Conservation (phyloP, 2,329 filamentous ascomycete genomes). For the Zymoseptoria brevis region DNA sequence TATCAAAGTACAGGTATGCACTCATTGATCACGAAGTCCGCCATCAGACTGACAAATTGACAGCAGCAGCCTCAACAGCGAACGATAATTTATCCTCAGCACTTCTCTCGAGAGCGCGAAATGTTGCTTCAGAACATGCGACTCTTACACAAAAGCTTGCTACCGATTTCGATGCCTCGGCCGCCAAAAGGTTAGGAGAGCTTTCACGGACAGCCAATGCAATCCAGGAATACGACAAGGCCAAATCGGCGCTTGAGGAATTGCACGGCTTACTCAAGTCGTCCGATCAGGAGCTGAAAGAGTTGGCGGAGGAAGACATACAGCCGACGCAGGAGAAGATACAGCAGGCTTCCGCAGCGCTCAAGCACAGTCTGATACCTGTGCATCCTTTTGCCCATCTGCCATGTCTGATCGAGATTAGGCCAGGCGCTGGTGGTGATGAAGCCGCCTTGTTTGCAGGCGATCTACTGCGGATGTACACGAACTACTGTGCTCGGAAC, state of each 20-base stretch:
- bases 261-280: constrained; percentile 63
- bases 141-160: constrained; percentile 45
- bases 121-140: constrained; percentile 48
- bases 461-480: constrained; percentile 85
- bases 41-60: neutral
- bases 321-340: constrained; percentile 56
- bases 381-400: constrained; percentile 83
- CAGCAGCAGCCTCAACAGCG: constrained; percentile 3
- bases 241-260: constrained; percentile 55
- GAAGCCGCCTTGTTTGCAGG: constrained; percentile 88
- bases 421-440: constrained; percentile 82
- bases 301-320: constrained; percentile 61
- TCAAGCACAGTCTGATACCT: constrained; percentile 74
- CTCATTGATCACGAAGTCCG: neutral
- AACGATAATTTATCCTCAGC: constrained; percentile 42
- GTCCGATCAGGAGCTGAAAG: constrained; percentile 49
- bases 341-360: constrained; percentile 52
- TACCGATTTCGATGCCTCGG: constrained; percentile 47
- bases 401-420: constrained; percentile 84
- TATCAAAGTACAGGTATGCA: constrained; percentile 14
- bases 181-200: constrained; percentile 52
- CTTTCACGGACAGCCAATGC: constrained; percentile 45
- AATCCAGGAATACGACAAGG: constrained; percentile 50
- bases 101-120: constrained; percentile 48
- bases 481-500: constrained; percentile 61